Conservation (phyloP, 441 rosid genomes). For the Manihot esculenta region DNA sequence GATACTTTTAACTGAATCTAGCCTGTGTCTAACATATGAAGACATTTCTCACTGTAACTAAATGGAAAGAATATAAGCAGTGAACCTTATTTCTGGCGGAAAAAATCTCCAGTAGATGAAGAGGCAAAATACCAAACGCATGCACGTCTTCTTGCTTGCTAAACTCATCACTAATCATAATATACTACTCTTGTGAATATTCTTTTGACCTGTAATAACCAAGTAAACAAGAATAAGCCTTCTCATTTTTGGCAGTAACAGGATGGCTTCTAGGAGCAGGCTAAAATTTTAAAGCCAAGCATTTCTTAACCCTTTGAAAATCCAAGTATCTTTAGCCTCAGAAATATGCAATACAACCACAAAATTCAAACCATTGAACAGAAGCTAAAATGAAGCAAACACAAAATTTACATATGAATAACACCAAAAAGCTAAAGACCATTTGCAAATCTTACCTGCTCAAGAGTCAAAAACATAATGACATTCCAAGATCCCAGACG, state of each 20-base stretch:
- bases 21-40: slow-evolving; percentile 2
- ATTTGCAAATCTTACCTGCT: slow-evolving; percentile 62
- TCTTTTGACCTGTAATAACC: slow-evolving; percentile 64
- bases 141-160: slow-evolving; percentile 10
- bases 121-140: neutral
- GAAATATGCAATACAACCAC: neutral
- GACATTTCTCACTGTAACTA: slow-evolving; percentile 11
- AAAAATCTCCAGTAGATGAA: slow-evolving; percentile 7
- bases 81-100: slow-evolving; percentile 18
- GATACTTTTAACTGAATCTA: slow-evolving; percentile 17
- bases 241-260: slow-evolving; percentile 1
- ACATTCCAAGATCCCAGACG: slow-evolving; percentile 98
- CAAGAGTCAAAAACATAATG: slow-evolving; percentile 93
- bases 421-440: neutral
- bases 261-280: neutral
- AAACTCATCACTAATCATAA: slow-evolving; percentile 41
- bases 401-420: neutral
- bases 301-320: neutral
- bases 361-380: neutral
- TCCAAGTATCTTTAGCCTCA: neutral
- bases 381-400: neutral
- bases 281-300: neutral
- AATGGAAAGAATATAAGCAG: slow-evolving; percentile 18
- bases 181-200: slow-evolving; percentile 56
- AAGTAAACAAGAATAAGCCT: slow-evolving; percentile 18